Base-by-base conservation (phyloP, 2,329 filamentous ascomycete genomes). In the Fusarium sp. region DNA sequence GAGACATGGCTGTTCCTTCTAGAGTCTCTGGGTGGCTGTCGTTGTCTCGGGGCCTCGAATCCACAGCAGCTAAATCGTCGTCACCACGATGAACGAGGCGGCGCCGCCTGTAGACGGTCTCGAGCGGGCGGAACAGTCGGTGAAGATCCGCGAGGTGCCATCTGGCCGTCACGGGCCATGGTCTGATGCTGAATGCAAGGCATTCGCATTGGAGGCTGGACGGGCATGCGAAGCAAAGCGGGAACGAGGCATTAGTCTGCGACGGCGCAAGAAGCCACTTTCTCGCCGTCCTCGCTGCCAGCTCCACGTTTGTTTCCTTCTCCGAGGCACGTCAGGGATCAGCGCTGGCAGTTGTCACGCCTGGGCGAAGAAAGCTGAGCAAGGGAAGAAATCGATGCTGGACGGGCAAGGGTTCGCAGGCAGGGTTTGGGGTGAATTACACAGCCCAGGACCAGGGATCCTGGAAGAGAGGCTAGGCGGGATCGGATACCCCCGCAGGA, bases 211-310 rank as follows among this genome's bases (percentile, higher is more conserved):
- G 63, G 70, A 65, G 70, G 76, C 75, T 77, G 70, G 69, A 71
- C 65, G 73, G 71, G 68, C 70, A 78, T 76, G 69, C 68, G 62
- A 68, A 75, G 69, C 71, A 70, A 73, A 73, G 70, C 78, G 77
- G 78, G 75, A 79, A 65, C 72, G 60, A 78, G 64, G 67, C 76
- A 77, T 75, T 79, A 79, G 77, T 71, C 65, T 65, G 69, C 70
- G 65, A 74, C 63, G 68, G 70, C 67, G 70, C 63, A 66, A 69
- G 65, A 61, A 71, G 74, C 66, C 66, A 70, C 69, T 62, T 68
- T 20, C 31, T 35, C 61, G 59, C 56, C 57, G 36, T 50, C 42
- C 57, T 67, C 47, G 60, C 63, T 33, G 40, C 63, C 69, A 58
- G 56, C 67, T 73, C 69, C 57, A 71, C 67, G 71, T 69, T 71